Percentiles rank a stretch among this genome's conserved stretches.
These are phyloP conservation scores for Cercospora sp. DNA, from an alignment of 2,329 filamentous ascomycete species.

Conservation along the genomic window DNA sequence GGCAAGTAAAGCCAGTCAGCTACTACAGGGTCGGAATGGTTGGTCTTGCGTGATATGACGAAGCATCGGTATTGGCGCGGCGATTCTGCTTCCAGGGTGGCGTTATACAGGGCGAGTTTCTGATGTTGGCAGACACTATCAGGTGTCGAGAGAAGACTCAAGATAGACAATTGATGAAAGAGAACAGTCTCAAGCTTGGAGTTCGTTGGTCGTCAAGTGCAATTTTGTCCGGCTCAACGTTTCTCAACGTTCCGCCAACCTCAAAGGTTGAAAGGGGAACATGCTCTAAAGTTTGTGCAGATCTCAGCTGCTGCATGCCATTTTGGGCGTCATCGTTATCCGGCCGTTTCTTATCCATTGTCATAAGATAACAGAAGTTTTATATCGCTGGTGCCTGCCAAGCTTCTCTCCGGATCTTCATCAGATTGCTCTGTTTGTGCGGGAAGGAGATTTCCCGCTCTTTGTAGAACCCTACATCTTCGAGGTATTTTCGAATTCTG, in stretches of 20 bases:
- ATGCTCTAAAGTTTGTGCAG: neutral
- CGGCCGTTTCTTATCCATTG: slow-evolving; percentile 2
- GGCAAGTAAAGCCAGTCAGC: neutral
- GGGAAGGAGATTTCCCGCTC: slow-evolving; percentile 84
- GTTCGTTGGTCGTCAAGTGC: neutral
- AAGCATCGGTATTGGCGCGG: neutral
- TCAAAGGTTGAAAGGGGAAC: neutral
- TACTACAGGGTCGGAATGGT: neutral
- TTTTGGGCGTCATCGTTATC: neutral
- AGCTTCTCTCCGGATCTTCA: slow-evolving; percentile 74
- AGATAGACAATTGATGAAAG: neutral
- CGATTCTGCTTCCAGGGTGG: neutral
- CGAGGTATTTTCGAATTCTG: slow-evolving; percentile 70
- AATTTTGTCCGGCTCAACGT: neutral
- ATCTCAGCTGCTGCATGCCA: neutral
- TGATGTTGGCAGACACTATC: neutral
- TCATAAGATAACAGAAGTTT: slow-evolving; percentile 6
- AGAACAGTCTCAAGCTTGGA: neutral
- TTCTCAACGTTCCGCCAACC: neutral
- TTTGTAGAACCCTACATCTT: slow-evolving; percentile 76
- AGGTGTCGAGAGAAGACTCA: neutral
- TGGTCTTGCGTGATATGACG: neutral
- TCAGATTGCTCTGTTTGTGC: slow-evolving; percentile 88
- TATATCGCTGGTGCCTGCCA: slow-evolving; percentile 66
- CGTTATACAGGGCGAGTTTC: neutral